These are phyloP conservation scores for Paraurostyla sp. DNA, from an alignment of 73 alveolate genomes.

Conservation along the genomic window DNA sequence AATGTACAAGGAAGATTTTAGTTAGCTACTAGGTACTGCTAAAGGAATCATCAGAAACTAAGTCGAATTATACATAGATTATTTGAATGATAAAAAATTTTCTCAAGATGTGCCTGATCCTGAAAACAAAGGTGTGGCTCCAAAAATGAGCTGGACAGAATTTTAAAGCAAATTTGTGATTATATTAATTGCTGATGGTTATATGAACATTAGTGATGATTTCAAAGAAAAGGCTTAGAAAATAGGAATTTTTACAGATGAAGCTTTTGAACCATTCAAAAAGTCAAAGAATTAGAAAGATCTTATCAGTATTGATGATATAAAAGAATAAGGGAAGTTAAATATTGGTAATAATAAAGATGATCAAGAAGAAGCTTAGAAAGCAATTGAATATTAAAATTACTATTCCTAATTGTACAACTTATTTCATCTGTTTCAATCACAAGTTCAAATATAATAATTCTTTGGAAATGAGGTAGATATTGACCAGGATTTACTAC, in stretches of 20 bases:
- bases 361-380: not conserved
- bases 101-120: too few relatives aligned
- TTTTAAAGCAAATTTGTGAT: constrained; percentile 34
- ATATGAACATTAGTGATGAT: constrained; percentile 26
- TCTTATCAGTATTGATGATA: not conserved
- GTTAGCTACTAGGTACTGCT: constrained; percentile 18
- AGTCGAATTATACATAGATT: constrained; percentile 1
- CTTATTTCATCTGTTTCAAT: constrained; percentile 44
- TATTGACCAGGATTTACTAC: not conserved
- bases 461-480: not conserved
- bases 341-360: constrained; percentile 1
- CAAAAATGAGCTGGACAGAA: not conserved
- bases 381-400: not conserved
- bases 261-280: not conserved
- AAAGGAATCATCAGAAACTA: constrained; percentile 8
- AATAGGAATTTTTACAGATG: constrained; percentile 17
- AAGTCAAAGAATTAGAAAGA: constrained; percentile 1
- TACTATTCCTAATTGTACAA: too few relatives aligned
- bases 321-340: not conserved
- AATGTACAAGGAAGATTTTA: constrained; percentile 62
- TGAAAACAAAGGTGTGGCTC: too few relatives aligned
- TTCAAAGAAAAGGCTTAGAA: constrained; percentile 17
- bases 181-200: constrained; percentile 67
- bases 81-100: not conserved
- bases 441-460: not conserved